These are phyloP conservation scores for Eucalyptus coolabah DNA, from an alignment of 345 rosid genomes.

Conservation along the genomic window DNA sequence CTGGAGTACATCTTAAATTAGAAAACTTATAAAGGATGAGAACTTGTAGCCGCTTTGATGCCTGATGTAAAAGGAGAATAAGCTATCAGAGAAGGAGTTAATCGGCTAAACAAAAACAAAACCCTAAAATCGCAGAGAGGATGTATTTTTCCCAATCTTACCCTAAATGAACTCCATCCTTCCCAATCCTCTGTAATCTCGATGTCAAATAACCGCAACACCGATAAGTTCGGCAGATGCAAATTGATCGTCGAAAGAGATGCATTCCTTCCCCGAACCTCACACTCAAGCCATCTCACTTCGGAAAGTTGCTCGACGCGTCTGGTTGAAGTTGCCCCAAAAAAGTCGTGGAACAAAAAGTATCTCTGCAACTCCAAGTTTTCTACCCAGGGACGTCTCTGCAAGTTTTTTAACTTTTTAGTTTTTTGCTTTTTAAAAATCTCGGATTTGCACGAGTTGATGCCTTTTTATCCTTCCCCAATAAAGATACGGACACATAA, in stretches of 20 bases:
- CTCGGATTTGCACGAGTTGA: too few species aligned
- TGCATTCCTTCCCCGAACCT: accelerated
- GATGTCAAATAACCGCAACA: accelerated
- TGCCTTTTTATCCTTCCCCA: too few species aligned
- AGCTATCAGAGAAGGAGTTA: not conserved
- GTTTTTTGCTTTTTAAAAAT: too few species aligned
- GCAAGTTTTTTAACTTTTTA: too few species aligned
- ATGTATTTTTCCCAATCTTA: not conserved
- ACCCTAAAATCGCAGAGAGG: not conserved
- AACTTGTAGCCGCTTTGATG: accelerated
- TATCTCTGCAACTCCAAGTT: too few species aligned
- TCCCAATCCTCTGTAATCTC: accelerated
- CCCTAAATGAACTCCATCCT: not conserved
- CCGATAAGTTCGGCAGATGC: too few species aligned
- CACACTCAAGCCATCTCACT: too few species aligned
- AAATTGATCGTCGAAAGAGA: too few species aligned
- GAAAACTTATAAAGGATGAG: accelerated
- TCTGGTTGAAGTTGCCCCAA: too few species aligned
- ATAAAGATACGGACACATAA: accelerated
- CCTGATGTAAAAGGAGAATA: not conserved
- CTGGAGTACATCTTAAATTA: not conserved
- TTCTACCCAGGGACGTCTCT: too few species aligned
- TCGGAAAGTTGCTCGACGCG: too few species aligned
- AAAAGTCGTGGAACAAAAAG: too few species aligned
- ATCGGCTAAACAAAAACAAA: not conserved